A percentile compares a stretch with the other conserved stretches of the same genome.
Evolutionary conservation across 768 basidiomycete genomes (phyloP).

Genomic region (Nevesoporus exiguus): DNA sequence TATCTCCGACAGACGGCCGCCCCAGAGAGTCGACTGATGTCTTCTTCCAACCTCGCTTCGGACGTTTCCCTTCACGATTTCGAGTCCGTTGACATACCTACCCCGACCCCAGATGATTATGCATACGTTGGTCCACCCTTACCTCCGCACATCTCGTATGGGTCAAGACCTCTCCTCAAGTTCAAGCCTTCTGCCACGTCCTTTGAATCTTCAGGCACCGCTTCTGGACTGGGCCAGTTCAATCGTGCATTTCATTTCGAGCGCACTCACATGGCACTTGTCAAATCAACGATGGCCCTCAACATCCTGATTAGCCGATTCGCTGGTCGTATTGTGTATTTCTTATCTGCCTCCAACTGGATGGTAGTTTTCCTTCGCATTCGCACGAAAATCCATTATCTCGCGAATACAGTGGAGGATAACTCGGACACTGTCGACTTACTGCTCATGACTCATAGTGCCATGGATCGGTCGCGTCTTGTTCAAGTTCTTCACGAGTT

Average conservation of each 20-base stretch:
- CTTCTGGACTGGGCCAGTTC: constrained; percentile 22
- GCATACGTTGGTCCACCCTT: constrained; percentile 25
- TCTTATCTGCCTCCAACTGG: constrained; percentile 90
- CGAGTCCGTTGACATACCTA: constrained; percentile 50
- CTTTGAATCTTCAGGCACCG: constrained; percentile 38
- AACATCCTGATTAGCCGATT: constrained; percentile 65
- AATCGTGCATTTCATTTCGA: constrained; percentile 44
- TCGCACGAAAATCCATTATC: constrained; percentile 60
- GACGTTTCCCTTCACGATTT: constrained; percentile 70
- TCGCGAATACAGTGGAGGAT: constrained; percentile 52
- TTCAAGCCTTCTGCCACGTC: constrained; percentile 40
- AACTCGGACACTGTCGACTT: constrained; percentile 71
- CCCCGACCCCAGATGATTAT: constrained; percentile 19
- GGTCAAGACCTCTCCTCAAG: constrained; percentile 29
- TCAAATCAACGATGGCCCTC: constrained; percentile 52
- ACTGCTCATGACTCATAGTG: constrained; percentile 72
- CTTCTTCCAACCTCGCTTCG: constrained; percentile 57
- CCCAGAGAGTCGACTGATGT: constrained; percentile 52
- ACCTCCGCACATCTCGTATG: constrained; percentile 41
- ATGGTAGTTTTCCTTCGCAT: constrained; percentile 67
- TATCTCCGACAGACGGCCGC: constrained; percentile 72
- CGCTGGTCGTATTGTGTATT: constrained; percentile 77
- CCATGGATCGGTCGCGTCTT: constrained; percentile 66
- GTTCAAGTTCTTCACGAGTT: constrained; percentile 74
- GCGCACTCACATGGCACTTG: constrained; percentile 58